Percentiles rank a stretch among this genome's conserved stretches.
Evolutionary conservation across 2,329 filamentous ascomycete genomes (phyloP).

Genomic region (Aureobasidium sp.): DNA sequence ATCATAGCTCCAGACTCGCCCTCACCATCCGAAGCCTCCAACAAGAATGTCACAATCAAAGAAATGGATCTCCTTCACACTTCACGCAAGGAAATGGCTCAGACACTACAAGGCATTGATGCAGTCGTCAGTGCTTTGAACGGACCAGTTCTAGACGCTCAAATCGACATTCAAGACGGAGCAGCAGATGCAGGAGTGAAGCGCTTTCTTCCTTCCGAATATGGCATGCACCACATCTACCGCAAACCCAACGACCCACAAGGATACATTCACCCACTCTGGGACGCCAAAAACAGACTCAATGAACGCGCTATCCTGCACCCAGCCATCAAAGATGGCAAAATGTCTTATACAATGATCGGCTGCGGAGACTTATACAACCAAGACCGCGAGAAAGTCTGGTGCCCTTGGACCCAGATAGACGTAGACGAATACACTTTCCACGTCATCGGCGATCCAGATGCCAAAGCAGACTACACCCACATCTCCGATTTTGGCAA

Average conservation of each 20-base stretch:
- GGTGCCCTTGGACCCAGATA: conserved; percentile 25
- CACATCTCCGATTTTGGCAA: conserved; percentile 24
- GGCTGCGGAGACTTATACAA: conserved; percentile 29
- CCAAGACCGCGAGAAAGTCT: conserved; percentile 23
- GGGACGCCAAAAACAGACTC: conserved; percentile 17
- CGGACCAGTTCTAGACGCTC: conserved; percentile 19
- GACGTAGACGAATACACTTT: conserved; percentile 21
- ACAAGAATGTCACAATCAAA: conserved; percentile 10
- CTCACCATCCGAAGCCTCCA: neutral
- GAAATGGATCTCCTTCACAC: conserved; percentile 19
- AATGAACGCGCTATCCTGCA: conserved; percentile 21
- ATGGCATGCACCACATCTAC: conserved; percentile 20
- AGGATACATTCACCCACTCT: conserved; percentile 22
- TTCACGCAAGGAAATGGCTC: conserved; percentile 15
- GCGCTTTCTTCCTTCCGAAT: conserved; percentile 15
- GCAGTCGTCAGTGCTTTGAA: conserved; percentile 24
- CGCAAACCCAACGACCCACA: conserved; percentile 19
- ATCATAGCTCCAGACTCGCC: conserved; percentile 14
- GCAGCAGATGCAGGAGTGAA: conserved; percentile 15
- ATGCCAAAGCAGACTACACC: conserved; percentile 23
- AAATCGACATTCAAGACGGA: conserved; percentile 13
- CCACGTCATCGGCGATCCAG: conserved; percentile 22
- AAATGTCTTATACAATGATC: conserved; percentile 28
- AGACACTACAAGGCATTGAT: conserved; percentile 20
- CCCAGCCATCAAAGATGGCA: conserved; percentile 20